These are phyloP conservation scores for Mucor irregularis DNA, from an alignment of 371 early-diverging fungal genomes.

Conservation along the genomic window DNA sequence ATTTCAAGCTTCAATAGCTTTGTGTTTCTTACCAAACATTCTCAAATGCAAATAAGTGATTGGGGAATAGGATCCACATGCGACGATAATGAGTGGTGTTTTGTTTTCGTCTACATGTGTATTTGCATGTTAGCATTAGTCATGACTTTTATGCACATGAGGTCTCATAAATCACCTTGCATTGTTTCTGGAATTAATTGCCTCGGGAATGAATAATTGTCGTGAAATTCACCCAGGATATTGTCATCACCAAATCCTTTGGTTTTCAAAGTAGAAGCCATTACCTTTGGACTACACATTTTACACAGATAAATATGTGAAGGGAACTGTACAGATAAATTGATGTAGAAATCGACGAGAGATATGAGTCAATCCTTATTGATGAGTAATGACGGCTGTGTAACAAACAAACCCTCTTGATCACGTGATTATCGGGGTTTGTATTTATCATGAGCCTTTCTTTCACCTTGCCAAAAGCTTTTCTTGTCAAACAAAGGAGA, in stretches of 20 bases:
- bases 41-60: conserved; percentile 96
- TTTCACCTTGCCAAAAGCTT: no score
- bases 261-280: conserved; percentile 22
- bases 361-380: no score
- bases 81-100: conserved; percentile 91
- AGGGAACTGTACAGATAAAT: no score
- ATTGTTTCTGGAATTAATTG: conserved; percentile 32
- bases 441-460: no score
- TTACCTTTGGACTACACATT: conserved; percentile 34
- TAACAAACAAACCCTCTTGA: no score
- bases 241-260: conserved; percentile 5
- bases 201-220: conserved; percentile 37
- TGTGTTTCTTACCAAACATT: conserved; percentile 89
- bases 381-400: no score
- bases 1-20: no score
- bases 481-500: no score
- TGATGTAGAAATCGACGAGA: no score
- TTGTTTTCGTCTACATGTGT: conserved; percentile 67
- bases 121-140: background rate
- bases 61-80: conserved; percentile 97
- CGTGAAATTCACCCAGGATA: conserved; percentile 16
- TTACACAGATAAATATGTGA: no score
- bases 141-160: background rate
- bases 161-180: conserved; percentile 29
- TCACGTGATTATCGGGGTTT: no score